Evolutionary conservation across 1,284 basidiomycete genomes (phyloP).

Genomic region (Ceratobasidium sp.): DNA sequence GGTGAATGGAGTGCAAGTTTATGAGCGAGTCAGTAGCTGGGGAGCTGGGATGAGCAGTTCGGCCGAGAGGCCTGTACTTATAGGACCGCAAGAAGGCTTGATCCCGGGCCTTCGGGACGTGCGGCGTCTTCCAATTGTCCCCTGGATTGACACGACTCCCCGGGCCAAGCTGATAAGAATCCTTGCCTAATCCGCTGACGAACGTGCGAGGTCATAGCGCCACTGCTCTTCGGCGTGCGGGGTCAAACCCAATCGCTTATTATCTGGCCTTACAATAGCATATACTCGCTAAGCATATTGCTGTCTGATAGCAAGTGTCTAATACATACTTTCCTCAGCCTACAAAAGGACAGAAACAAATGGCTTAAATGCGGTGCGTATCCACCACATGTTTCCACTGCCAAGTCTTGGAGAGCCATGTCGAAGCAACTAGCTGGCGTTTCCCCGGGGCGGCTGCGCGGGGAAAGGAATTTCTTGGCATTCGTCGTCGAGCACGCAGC

Average conservation of each 20-base stretch:
- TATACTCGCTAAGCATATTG: too few species aligned
- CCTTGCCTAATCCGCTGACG: conserved; percentile 26
- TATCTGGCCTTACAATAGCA: too few species aligned
- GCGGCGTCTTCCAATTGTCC: conserved; percentile 13
- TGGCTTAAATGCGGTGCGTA: conserved; percentile 22
- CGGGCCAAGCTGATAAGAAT: conserved; percentile 37
- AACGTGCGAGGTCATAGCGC: conserved; percentile 37
- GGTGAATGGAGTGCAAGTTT: not conserved
- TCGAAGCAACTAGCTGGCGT: conserved; percentile 10
- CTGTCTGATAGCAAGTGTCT: not conserved
- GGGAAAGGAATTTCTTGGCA: conserved; percentile 28
- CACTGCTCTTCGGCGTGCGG: too few species aligned
- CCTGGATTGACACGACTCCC: conserved; percentile 12
- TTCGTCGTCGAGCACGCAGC: not conserved
- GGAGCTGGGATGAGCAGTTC: conserved; percentile 24
- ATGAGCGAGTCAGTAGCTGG: conserved; percentile 36
- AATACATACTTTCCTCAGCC: not conserved
- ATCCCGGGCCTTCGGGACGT: conserved; percentile 1
- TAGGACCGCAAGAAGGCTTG: conserved; percentile 16
- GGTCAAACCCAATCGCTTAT: too few species aligned
- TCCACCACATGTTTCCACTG: conserved; percentile 32
- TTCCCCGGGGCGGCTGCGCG: conserved; percentile 20
- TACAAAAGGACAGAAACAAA: conserved; percentile 31
- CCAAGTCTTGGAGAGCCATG: conserved; percentile 26
- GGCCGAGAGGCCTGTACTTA: conserved; percentile 36